Evolutionary conservation across 257 asterid species (phyloP).

Genomic region (Rhazya stricta): DNA sequence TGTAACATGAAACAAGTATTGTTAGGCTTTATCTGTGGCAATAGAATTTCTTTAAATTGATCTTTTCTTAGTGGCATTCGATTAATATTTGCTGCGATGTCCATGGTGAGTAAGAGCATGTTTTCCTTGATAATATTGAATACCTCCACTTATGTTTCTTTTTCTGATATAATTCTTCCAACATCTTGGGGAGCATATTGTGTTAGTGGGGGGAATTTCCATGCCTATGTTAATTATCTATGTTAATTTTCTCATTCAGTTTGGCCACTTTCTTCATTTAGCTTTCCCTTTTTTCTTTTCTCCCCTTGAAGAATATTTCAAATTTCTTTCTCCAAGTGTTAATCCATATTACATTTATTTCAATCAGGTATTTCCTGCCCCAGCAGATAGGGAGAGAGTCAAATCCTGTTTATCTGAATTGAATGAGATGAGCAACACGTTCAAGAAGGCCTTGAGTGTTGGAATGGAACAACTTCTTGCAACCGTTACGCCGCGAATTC

Average conservation of each 20-base stretch:
- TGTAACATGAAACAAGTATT: background rate
- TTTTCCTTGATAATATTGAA: background rate
- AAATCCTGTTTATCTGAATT: constrained; percentile 87
- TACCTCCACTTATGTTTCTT: background rate
- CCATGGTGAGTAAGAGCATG: background rate
- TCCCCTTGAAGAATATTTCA: background rate
- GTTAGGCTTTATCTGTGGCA: background rate
- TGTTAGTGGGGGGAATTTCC: background rate
- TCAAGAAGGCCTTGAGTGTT: constrained; percentile 59
- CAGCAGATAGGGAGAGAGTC: constrained; percentile 76
- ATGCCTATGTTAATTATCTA: background rate
- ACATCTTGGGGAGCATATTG: background rate
- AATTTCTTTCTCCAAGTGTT: background rate
- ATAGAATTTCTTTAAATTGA: background rate
- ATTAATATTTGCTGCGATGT: background rate
- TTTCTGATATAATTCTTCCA: background rate
- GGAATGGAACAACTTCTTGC: constrained; percentile 87
- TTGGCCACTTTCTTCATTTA: background rate
- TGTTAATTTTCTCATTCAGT: background rate
- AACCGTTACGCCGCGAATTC: constrained; percentile 70
- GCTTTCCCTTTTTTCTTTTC: background rate
- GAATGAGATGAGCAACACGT: constrained; percentile 72
- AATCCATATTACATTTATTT: constrained; percentile 18
- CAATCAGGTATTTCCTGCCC: constrained; percentile 65
- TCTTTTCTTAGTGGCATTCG: background rate